Evolutionary conservation across 768 basidiomycete genomes (phyloP).

Genomic region (Kwoniella newhampshirensis): DNA sequence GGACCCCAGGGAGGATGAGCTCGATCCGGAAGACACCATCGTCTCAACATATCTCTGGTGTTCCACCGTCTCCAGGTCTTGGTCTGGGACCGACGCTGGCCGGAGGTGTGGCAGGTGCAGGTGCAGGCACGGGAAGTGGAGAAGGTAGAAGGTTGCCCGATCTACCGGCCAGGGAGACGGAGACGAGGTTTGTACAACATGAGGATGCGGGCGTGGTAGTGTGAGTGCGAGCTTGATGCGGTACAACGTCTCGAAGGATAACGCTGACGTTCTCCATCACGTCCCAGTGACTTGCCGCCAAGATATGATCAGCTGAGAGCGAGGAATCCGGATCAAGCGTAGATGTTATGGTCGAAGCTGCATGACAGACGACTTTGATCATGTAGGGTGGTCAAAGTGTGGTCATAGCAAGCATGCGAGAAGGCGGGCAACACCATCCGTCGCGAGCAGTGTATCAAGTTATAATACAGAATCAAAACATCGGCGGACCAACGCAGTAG

Average conservation of each 20-base stretch:
- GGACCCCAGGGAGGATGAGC: slow-evolving; percentile 8
- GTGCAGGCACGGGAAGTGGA: background rate
- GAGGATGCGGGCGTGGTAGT: slow-evolving; percentile 36
- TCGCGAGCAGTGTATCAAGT: too few relatives aligned
- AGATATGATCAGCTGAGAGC: slow-evolving; percentile 39
- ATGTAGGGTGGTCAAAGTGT: too few relatives aligned
- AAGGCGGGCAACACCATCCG: too few relatives aligned
- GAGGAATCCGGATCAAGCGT: slow-evolving; percentile 31
- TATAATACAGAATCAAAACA: too few relatives aligned
- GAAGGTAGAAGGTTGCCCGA: background rate
- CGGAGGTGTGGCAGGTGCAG: too few relatives aligned
- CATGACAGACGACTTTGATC: too few relatives aligned
- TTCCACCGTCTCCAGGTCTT: background rate
- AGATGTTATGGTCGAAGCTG: background rate
- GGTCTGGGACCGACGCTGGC: background rate
- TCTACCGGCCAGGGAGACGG: background rate
- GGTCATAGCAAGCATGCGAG: too few relatives aligned
- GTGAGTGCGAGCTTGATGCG: slow-evolving; percentile 22
- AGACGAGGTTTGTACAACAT: slow-evolving; percentile 31
- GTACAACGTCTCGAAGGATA: background rate
- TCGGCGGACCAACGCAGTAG: too few relatives aligned
- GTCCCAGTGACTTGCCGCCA: slow-evolving; percentile 34
- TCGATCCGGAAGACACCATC: slow-evolving; percentile 23
- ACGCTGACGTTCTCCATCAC: background rate
- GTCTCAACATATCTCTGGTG: slow-evolving; percentile 1